Percentiles rank a stretch among this genome's conserved stretches.
Evolutionary conservation across 495 filamentous ascomycete genomes (phyloP).

Genomic region (Aspergillus asperescens): DNA sequence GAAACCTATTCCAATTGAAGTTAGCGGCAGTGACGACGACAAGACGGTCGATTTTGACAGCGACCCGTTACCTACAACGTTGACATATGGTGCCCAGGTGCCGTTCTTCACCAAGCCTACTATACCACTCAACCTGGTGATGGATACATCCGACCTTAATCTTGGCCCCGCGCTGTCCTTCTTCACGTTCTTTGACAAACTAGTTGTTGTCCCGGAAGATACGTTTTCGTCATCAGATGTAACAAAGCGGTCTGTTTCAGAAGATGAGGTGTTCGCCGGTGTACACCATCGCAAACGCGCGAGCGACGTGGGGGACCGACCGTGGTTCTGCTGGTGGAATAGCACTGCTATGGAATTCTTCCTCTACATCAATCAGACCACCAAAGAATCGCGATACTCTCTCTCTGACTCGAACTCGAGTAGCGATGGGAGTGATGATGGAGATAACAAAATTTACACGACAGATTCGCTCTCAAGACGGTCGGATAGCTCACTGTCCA

Average conservation of each 20-base stretch:
- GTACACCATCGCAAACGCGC: slow-evolving; percentile 37
- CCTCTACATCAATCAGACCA: slow-evolving; percentile 65
- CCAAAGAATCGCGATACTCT: slow-evolving; percentile 32
- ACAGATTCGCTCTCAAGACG: slow-evolving; percentile 18
- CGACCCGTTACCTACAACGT: slow-evolving; percentile 32
- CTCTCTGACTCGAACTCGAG: slow-evolving; percentile 13
- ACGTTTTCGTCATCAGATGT: slow-evolving; percentile 33
- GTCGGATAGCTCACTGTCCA: slow-evolving; percentile 8
- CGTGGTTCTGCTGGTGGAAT: slow-evolving; percentile 91
- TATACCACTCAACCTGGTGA: slow-evolving; percentile 54
- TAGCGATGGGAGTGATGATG: not conserved
- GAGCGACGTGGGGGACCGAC: slow-evolving; percentile 56
- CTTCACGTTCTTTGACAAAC: slow-evolving; percentile 66
- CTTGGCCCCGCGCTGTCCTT: slow-evolving; percentile 76
- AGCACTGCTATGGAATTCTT: slow-evolving; percentile 74
- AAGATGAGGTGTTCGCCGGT: slow-evolving; percentile 24
- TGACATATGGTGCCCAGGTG: slow-evolving; percentile 69
- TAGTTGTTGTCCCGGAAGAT: slow-evolving; percentile 64
- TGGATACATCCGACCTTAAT: slow-evolving; percentile 54
- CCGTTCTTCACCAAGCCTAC: slow-evolving; percentile 47
- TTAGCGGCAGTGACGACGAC: slow-evolving; percentile 20
- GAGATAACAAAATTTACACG: not conserved
- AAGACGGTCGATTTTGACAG: slow-evolving; percentile 28
- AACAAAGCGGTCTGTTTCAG: slow-evolving; percentile 28
- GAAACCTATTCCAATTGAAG: slow-evolving; percentile 37